These are phyloP conservation scores for Pleodorina starrii DNA, from an alignment of 139 green algal genomes.

Conservation along the genomic window DNA sequence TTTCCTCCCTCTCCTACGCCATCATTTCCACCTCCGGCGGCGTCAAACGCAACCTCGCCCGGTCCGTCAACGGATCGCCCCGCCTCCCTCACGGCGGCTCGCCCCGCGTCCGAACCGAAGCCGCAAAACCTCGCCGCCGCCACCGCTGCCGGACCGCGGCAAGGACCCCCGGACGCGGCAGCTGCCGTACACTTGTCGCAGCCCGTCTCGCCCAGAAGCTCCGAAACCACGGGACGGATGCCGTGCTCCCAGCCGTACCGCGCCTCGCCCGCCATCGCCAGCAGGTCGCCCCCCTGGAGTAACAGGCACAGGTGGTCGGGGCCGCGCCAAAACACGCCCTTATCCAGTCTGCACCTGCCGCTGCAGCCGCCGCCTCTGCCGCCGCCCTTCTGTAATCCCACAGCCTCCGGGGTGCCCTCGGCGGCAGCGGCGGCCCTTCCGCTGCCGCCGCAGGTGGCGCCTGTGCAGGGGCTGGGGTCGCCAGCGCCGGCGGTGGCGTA, in stretches of 20 bases:
- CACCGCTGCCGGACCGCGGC: not conserved
- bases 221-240: constrained; percentile 38
- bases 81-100: too few species aligned
- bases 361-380: not conserved
- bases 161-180: not conserved
- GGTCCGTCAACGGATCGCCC: not conserved
- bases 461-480: too few species aligned
- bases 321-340: not conserved
- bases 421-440: not conserved
- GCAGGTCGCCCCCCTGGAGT: constrained; percentile 58
- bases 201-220: not conserved
- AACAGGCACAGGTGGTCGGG: constrained; percentile 34
- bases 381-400: not conserved
- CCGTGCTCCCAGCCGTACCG: constrained; percentile 59
- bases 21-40: not conserved
- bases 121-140: too few species aligned
- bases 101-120: not conserved
- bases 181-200: not conserved
- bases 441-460: not conserved
- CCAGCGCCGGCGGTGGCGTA: too few species aligned
- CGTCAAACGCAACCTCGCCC: not conserved
- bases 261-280: constrained; percentile 52
- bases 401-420: not conserved
- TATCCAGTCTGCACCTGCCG: not conserved
- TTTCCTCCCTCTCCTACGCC: not conserved